Percentiles rank a stretch among this genome's conserved stretches.
phyloP scores from a whole-genome alignment of 495 filamentous ascomycete genomes.

The Achaetomiella virescens region DNA sequence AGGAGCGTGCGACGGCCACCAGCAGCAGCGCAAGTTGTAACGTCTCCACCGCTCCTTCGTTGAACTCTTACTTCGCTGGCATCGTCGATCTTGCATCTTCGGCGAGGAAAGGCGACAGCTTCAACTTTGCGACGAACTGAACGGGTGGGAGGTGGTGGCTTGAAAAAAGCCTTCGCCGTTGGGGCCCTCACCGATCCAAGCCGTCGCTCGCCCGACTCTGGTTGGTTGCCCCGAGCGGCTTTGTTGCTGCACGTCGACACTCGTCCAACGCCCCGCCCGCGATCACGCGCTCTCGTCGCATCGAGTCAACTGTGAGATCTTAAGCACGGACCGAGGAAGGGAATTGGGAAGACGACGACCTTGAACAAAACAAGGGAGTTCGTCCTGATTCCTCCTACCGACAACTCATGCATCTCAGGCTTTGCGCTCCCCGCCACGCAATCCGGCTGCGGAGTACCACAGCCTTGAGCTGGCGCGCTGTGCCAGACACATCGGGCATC shows the following conservation, averaged over 20 bases:
- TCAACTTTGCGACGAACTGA: not conserved
- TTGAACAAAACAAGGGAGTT: not conserved
- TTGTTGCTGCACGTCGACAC: slow-evolving; percentile 5
- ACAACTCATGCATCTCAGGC: not conserved
- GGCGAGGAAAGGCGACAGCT: not conserved
- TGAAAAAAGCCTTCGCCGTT: not conserved
- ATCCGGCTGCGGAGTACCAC: not conserved
- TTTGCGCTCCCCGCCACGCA: not conserved
- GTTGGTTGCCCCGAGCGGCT: slow-evolving; percentile 10
- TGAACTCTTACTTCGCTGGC: not conserved
- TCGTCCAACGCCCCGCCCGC: slow-evolving; percentile 5
- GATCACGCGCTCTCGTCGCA: slow-evolving; percentile 7
- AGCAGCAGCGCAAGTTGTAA: too few relatives aligned
- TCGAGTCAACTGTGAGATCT: not conserved
- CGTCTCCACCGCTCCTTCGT: too few relatives aligned
- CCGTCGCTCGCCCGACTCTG: slow-evolving; percentile 1
- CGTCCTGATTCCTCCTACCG: not conserved
- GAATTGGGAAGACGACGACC: not conserved
- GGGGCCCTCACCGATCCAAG: not conserved
- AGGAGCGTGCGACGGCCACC: not conserved
- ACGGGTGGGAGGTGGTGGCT: not conserved
- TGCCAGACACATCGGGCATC: not conserved
- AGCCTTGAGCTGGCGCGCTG: not conserved
- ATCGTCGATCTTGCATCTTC: not conserved
- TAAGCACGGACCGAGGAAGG: not conserved